Evolutionary conservation across 768 basidiomycete species (phyloP), one percentile per base, ranked within the genome.

Genomic region (Baorangia bicolor): DNA sequence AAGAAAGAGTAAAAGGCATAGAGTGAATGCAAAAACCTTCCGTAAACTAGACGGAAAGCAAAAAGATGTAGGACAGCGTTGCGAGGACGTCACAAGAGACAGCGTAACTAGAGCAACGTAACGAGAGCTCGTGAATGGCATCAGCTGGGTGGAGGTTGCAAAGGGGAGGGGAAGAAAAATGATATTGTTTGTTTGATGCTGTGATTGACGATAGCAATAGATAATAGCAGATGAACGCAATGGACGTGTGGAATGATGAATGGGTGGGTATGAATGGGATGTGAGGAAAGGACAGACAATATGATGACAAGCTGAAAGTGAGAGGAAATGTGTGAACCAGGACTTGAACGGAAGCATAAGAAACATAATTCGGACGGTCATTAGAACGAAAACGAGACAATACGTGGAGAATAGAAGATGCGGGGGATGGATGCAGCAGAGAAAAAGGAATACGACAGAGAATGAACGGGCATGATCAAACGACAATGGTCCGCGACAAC

Each of bases 401-500:
- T 45, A 45, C 18, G 31, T 5, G 34, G 30, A n/a, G 16, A 16
- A 46, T 43, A 5, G 8, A 4, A 4, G 10, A 18, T 23, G 33
- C 10, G 2, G 6, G 18, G 4, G 21, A 14, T 16, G 21, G n/a
- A 27, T 34, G 33, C 2, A 9, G 33, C 2, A 18, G 25, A 35
- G 14, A 18, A 46, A 5, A 46, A 5, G 31, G 27, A 31, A 38
- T 18, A 12, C 5, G 28, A 25, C 13, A 25, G 31, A 35, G 34
- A 37, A 44, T 21, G 16, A 33, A 31, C 10, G 37, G 23, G 51
- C n/a, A 30, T 4, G 51, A 51, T 70, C 56, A 71, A 37, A 62
- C 60, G 16, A 59, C 42, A 8, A 71, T 60, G 41, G 70, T 61
- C 57, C 79, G 77, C 12, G 84, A 82, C 63, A 79, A 45, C 57